Percentiles rank a stretch among this genome's conserved stretches.
Conservation (phyloP, 768 basidiomycete genomes). For the Hygrocybe punicea region DNA sequence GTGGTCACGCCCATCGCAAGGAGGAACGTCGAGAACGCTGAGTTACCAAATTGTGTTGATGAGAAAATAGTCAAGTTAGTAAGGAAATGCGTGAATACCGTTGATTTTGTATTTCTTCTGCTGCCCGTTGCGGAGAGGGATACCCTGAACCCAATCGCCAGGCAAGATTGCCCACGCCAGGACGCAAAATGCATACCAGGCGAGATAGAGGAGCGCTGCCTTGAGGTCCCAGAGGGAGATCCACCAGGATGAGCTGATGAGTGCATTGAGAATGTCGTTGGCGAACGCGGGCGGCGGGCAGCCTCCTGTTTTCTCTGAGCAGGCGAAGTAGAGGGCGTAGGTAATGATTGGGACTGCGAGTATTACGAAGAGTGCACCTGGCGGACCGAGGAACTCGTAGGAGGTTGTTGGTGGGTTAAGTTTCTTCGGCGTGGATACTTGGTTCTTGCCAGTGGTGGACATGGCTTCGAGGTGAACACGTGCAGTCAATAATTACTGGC, state of each 20-base stretch:
- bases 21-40: slow-evolving; percentile 86
- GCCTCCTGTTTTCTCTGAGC: slow-evolving; percentile 66
- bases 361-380: slow-evolving; percentile 68
- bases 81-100: slow-evolving; percentile 46
- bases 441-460: too few relatives aligned
- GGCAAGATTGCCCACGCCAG: slow-evolving; percentile 78
- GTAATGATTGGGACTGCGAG: slow-evolving; percentile 65
- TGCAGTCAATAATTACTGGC: too few relatives aligned
- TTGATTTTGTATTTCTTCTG: slow-evolving; percentile 91
- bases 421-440: too few relatives aligned
- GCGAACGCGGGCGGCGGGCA: slow-evolving; percentile 56
- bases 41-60: slow-evolving; percentile 1
- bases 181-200: slow-evolving; percentile 89
- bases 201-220: slow-evolving; percentile 71
- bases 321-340: slow-evolving; percentile 75
- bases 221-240: slow-evolving; percentile 77
- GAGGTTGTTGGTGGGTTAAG: slow-evolving; percentile 67
- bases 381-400: slow-evolving; percentile 83
- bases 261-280: slow-evolving; percentile 42
- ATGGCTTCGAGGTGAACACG: too few relatives aligned
- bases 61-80: too few relatives aligned
- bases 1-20: slow-evolving; percentile 69
- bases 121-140: slow-evolving; percentile 66
- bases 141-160: slow-evolving; percentile 68
- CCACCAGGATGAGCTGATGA: slow-evolving; percentile 62